Evolutionary conservation across 129 eudicot genomes (phyloP).

Genomic region (Flaveria trinervia): DNA sequence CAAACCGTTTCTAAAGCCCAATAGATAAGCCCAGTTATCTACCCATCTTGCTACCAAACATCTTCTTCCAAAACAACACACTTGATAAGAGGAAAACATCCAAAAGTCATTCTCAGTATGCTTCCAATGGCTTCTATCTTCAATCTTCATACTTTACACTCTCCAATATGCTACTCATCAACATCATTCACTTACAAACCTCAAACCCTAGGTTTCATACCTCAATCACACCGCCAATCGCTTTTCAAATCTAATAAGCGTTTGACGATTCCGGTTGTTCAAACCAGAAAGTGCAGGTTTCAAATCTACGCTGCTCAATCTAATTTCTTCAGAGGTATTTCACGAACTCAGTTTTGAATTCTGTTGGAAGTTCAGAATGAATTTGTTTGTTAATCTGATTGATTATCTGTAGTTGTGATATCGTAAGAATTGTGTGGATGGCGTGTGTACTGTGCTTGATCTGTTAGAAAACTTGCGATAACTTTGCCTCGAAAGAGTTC

Average conservation of each 20-base stretch:
- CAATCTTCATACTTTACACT: constrained; percentile 22
- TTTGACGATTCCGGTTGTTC: constrained; percentile 28
- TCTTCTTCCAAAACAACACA: background rate
- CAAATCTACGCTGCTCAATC: constrained; percentile 59
- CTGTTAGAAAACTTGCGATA: background rate
- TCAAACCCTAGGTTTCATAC: constrained; percentile 33
- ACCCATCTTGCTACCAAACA: too few species aligned
- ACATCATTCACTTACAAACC: constrained; percentile 34
- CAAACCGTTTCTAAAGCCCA: too few species aligned
- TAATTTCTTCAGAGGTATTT: constrained; percentile 59
- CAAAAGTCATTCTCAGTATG: too few species aligned
- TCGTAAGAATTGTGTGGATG: background rate
- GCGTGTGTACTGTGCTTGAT: background rate
- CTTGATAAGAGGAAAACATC: background rate
- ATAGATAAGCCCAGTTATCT: too few species aligned
- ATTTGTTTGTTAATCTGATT: constrained; percentile 1
- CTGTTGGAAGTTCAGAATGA: too few species aligned
- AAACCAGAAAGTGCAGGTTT: constrained; percentile 32
- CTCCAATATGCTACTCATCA: constrained; percentile 22
- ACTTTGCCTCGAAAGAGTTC: too few species aligned
- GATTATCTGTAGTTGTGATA: background rate
- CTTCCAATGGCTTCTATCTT: background rate
- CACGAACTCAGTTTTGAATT: background rate
- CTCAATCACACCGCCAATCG: constrained; percentile 44
- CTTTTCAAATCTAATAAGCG: constrained; percentile 35